Conservation (phyloP, 2,329 filamentous ascomycete species). For the Epichloe glyceriae region DNA sequence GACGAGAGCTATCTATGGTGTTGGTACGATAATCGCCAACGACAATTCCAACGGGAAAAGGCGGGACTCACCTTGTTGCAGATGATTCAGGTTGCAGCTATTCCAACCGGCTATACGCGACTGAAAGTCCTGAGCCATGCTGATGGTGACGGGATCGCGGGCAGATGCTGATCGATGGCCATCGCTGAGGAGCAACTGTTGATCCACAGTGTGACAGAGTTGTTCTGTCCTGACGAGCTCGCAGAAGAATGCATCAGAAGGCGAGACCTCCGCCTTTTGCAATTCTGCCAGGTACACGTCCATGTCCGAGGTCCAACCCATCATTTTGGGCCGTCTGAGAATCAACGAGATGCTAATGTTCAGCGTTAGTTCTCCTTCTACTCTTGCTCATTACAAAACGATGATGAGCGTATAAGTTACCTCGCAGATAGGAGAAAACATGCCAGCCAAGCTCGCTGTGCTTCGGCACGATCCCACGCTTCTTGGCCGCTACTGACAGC, state of each 20-base stretch:
- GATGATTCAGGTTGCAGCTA: background rate
- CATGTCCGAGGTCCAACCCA: constrained; percentile 1
- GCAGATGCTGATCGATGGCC: background rate
- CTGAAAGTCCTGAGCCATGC: background rate
- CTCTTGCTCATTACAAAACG: background rate
- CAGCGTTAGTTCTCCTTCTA: background rate
- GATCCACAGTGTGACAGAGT: background rate
- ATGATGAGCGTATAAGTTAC: background rate
- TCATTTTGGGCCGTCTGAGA: background rate
- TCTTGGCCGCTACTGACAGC: background rate
- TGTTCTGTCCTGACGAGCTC: constrained; percentile 3
- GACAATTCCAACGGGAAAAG: too few relatives aligned
- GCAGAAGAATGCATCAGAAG: constrained; percentile 3
- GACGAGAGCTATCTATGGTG: background rate
- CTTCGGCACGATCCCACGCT: constrained; percentile 3
- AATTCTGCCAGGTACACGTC: background rate
- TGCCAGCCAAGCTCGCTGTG: constrained; percentile 1
- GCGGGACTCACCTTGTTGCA: constrained; percentile 1
- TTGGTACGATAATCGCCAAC: background rate
- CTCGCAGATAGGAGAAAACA: constrained; percentile 4
- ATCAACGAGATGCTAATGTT: constrained; percentile 1
- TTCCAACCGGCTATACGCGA: background rate
- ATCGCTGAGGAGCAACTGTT: background rate
- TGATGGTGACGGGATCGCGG: background rate
- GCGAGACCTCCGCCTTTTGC: background rate